Conservation (phyloP, 176 grass and related monocot genomes). For the Thinopyrum elongatum region DNA sequence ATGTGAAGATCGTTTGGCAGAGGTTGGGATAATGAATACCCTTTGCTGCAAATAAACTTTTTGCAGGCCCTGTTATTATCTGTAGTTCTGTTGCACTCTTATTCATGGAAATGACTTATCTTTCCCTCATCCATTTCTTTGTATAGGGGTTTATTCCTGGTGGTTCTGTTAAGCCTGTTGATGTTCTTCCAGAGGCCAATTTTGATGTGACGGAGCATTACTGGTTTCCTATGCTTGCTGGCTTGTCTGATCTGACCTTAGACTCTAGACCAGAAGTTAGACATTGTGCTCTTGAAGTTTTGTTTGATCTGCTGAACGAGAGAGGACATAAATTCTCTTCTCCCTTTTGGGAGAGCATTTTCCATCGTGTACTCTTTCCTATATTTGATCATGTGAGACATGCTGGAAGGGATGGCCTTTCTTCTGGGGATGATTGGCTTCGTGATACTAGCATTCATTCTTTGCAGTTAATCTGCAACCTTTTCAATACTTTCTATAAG, state of each 20-base stretch:
- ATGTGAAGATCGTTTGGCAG: slow-evolving; percentile 98
- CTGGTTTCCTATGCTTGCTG: slow-evolving; percentile 99
- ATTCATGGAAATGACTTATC: slow-evolving; percentile 27
- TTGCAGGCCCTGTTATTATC: background rate
- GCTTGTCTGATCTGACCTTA: slow-evolving; percentile 96
- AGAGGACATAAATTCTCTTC: slow-evolving; percentile 98
- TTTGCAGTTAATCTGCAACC: slow-evolving; percentile 95
- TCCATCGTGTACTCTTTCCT: slow-evolving; percentile 93
- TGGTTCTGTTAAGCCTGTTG: slow-evolving; percentile 82
- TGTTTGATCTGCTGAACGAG: slow-evolving; percentile 99
- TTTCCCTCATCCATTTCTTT: slow-evolving; percentile 19
- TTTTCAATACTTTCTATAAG: slow-evolving; percentile 99
- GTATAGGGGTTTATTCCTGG: slow-evolving; percentile 91
- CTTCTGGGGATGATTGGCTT: slow-evolving; percentile 86
- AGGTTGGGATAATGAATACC: slow-evolving; percentile 58
- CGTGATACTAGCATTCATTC: slow-evolving; percentile 99
- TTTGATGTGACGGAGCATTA: slow-evolving; percentile 97
- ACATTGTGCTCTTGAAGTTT: slow-evolving; percentile 93
- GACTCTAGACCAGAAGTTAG: slow-evolving; percentile 95
- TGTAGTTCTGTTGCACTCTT: background rate
- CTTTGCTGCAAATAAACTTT: background rate
- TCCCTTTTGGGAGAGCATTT: slow-evolving; percentile 99
- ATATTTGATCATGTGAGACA: slow-evolving; percentile 99
- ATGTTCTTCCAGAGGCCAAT: slow-evolving; percentile 56
- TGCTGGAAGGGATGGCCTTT: slow-evolving; percentile 88